A percentile compares a stretch with the other conserved stretches of the same genome.
phyloP scores from a whole-genome alignment of 2,329 filamentous ascomycete genomes.

The Mycosphaerella sp. region DNA sequence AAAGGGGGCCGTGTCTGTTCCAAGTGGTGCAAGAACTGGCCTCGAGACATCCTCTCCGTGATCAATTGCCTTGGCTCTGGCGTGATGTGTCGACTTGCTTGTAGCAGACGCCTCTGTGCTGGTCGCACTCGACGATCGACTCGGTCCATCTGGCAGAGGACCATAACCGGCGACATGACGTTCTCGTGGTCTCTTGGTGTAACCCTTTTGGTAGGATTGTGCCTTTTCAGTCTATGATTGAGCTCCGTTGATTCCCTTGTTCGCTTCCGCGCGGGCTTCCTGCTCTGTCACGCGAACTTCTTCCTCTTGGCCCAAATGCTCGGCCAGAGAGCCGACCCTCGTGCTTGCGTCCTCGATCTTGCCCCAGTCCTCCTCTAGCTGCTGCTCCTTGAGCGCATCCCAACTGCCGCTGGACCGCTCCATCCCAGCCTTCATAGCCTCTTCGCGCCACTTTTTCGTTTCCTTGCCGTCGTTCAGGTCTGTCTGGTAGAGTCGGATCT shows the following conservation, averaged over 20 bases:
- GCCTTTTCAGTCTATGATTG: not conserved
- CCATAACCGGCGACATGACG: not conserved
- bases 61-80: not conserved
- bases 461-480: conserved; percentile 52
- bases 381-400: conserved; percentile 50
- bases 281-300: not conserved
- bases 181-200: not conserved
- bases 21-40: not conserved
- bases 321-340: not conserved
- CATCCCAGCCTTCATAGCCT: conserved; percentile 49
- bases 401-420: conserved; percentile 50
- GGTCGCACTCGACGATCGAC: no score
- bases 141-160: no score
- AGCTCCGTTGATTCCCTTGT: not conserved
- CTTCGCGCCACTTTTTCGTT: conserved; percentile 50
- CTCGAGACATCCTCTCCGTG: not conserved
- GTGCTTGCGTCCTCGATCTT: not conserved
- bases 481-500: conserved; percentile 49
- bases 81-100: not conserved
- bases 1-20: no score
- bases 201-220: not conserved
- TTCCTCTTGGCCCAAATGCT: not conserved
- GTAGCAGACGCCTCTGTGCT: not conserved
- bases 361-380: conserved; percentile 54
- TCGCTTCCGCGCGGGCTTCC: not conserved